phyloP scores from a whole-genome alignment of 768 basidiomycete species.

The Chalciporus pseudorubinellus region DNA sequence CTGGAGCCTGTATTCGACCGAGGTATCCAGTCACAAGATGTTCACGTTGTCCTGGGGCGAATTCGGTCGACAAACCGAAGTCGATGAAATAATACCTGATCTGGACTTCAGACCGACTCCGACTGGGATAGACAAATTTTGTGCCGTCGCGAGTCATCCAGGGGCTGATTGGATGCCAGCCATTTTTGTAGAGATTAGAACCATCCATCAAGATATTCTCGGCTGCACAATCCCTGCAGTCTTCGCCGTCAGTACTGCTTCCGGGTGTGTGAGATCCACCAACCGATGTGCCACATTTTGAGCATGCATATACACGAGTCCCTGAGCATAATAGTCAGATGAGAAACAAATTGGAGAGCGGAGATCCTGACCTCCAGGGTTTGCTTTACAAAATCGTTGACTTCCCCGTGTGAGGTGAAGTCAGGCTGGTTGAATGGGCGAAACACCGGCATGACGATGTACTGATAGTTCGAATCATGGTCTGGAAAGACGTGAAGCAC shows the following conservation, averaged over 20 bases:
- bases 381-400: conserved; percentile 21
- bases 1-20: conserved; percentile 16
- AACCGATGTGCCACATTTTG: conserved; percentile 35
- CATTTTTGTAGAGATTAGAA: conserved; percentile 16
- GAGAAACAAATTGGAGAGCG: not conserved
- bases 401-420: conserved; percentile 23
- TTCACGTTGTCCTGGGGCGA: conserved; percentile 13
- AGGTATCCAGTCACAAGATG: conserved; percentile 1
- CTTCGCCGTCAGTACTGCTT: not conserved
- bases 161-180: conserved; percentile 19
- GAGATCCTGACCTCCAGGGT: conserved; percentile 18
- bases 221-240: conserved; percentile 19
- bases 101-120: conserved; percentile 24
- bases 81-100: conserved; percentile 33
- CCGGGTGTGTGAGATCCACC: not conserved
- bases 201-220: conserved; percentile 33
- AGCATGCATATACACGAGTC: conserved; percentile 34
- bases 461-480: conserved; percentile 11
- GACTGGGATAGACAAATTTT: conserved; percentile 14
- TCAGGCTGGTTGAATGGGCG: conserved; percentile 17
- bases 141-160: conserved; percentile 8
- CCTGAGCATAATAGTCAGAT: conserved; percentile 17
- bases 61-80: conserved; percentile 32
- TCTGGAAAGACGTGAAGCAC: conserved; percentile 12
- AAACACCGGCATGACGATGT: conserved; percentile 25